Evolutionary conservation across 2,329 filamentous ascomycete genomes (phyloP).

Genomic region (Acarospora socialis): DNA sequence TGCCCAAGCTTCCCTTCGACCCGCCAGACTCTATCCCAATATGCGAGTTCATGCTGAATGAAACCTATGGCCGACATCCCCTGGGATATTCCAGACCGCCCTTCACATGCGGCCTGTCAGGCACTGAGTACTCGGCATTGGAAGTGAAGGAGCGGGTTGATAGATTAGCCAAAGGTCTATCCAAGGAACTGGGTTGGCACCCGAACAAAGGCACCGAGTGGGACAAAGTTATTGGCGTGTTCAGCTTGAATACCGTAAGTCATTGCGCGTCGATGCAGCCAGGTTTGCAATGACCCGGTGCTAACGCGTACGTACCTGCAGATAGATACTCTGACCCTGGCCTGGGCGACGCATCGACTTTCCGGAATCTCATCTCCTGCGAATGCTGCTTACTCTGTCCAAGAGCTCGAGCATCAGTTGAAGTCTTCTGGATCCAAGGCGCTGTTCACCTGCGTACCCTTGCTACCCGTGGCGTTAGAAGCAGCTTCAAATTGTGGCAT

Average conservation of each 20-base stretch:
- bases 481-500: conserved; percentile 48
- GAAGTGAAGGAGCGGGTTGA: conserved; percentile 55
- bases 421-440: conserved; percentile 49
- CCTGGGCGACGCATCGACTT: conserved; percentile 55
- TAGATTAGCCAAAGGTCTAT: conserved; percentile 51
- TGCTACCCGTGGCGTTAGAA: conserved; percentile 44
- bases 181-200: conserved; percentile 56
- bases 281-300: conserved; percentile 1
- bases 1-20: conserved; percentile 30
- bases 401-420: conserved; percentile 53
- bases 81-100: conserved; percentile 50
- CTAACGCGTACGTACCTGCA: no score
- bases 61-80: conserved; percentile 52
- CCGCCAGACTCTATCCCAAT: conserved; percentile 62
- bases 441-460: conserved; percentile 50
- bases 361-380: conserved; percentile 53
- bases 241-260: conserved; percentile 64
- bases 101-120: conserved; percentile 63
- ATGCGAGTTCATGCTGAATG: conserved; percentile 61
- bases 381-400: conserved; percentile 50
- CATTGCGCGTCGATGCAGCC: not conserved
- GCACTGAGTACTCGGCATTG: conserved; percentile 47
- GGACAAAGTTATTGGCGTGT: conserved; percentile 67
- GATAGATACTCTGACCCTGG: conserved; percentile 54
- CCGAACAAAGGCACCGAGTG: conserved; percentile 60